Base-by-base conservation (phyloP, 2,329 filamentous ascomycete genomes). In the Gremmenia infestans region DNA sequence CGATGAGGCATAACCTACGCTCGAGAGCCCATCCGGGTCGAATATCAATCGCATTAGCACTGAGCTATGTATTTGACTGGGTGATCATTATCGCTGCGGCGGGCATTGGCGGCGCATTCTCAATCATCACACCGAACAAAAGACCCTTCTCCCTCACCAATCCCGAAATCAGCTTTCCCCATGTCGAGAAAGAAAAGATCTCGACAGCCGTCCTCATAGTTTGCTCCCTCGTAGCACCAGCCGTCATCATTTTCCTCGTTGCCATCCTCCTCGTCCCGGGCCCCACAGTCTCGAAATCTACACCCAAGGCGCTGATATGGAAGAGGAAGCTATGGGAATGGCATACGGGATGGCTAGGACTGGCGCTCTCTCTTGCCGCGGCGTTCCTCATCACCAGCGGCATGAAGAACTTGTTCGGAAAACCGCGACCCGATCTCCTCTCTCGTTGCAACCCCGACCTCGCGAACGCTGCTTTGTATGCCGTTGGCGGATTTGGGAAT, bases 301-400 rank as follows among this genome's bases (percentile, higher is more conserved):
- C 86, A 0, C 83, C 88, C 1, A 79, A 79, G 60, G 72, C 79
- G 4, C 73, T 89, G 53, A 77, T 92, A 46, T 91, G 89, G 85
- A 83, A 82, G 68, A 81, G 89, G 62, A 96, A 94, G 73, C 71
- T 96, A 1, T 97, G 93, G 91, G 92, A 97, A 71, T 85, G 89
- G 70, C 91, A 97, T 69, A 85, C 84, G 2, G 91, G 89, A 56
- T 90, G 87, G 83, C 83, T 96, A 66, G 92, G 92, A 0, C 78
- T 96, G 2, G 89, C 79, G 0, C 76, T 96, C 17, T 83, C 88
- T 2, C 76, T 91, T 9, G 83, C 86, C 2, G 78, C 82, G 2
- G 81, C 88, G 4, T 95, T 88, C 76, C 84, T 94, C 72, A 84
- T 95, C 65, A 93, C 91, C 0, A 85, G 90, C 65, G 89, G 87